Evolutionary conservation across 495 filamentous ascomycete genomes (phyloP).

Genomic region (Daldinia decipiens): DNA sequence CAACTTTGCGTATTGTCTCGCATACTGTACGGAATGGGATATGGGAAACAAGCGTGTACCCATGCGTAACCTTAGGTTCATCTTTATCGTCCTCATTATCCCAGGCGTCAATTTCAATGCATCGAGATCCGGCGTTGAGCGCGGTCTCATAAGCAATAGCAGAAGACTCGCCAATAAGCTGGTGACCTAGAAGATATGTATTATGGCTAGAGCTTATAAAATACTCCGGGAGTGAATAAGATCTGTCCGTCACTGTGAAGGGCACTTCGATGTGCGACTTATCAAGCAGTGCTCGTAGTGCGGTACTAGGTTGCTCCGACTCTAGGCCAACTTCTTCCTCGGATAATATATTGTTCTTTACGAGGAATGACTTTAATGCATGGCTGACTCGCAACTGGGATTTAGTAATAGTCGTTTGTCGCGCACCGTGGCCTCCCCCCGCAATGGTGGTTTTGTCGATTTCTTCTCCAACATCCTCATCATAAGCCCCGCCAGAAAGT

Average conservation of each 20-base stretch:
- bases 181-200: slow-evolving; percentile 65
- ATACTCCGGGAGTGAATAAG: slow-evolving; percentile 63
- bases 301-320: slow-evolving; percentile 41
- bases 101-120: slow-evolving; percentile 69
- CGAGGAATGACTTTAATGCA: slow-evolving; percentile 57
- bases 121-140: slow-evolving; percentile 60
- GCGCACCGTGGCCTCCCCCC: slow-evolving; percentile 59
- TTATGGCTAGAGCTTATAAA: slow-evolving; percentile 63
- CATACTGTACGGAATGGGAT: slow-evolving; percentile 65
- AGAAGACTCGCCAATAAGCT: slow-evolving; percentile 60
- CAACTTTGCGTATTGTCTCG: slow-evolving; percentile 61
- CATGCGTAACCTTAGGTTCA: slow-evolving; percentile 67
- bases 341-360: slow-evolving; percentile 50
- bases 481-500: slow-evolving; percentile 39
- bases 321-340: slow-evolving; percentile 51
- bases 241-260: slow-evolving; percentile 52
- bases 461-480: slow-evolving; percentile 63
- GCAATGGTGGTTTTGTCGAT: slow-evolving; percentile 57
- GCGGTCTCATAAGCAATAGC: slow-evolving; percentile 60
- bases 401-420: slow-evolving; percentile 52
- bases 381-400: slow-evolving; percentile 58
- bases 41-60: slow-evolving; percentile 64
- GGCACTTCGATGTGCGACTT: slow-evolving; percentile 60
- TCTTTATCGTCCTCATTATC: slow-evolving; percentile 58
- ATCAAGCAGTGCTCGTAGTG: slow-evolving; percentile 52